Evolutionary conservation across 106 monocot species (phyloP), one percentile per base, ranked within the genome.

Genomic region (Phalaenopsis equestris): DNA sequence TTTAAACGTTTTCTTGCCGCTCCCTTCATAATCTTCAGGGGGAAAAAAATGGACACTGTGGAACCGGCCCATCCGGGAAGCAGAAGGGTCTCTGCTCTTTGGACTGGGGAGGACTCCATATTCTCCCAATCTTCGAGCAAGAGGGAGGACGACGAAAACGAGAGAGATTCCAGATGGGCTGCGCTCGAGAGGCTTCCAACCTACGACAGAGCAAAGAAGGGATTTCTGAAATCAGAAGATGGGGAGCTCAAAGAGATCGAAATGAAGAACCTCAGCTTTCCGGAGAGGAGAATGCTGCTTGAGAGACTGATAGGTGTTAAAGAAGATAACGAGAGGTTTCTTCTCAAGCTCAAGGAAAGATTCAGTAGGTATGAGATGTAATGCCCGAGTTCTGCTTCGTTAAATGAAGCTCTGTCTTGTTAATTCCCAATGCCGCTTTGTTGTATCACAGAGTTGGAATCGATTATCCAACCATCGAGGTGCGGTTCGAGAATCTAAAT

Each of bases 381-480:
- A 30, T 30, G 0, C 30, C 30, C 30, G 30, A 48, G 48, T 9
- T 48, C 7, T 7, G 11, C 48, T 48, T 48, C 48, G 48, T 48
- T 48, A 9, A 9, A 48, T 48, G 48, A 48, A 48, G 48, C 11
- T 48, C 48, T 10, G 7, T 48, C 11, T 48, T 48, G 48, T 48
- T 48, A 48, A 48, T 48, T 48, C 48, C 48, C 11, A 48, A 48
- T 48, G 48, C 48, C 11, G 48, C 48, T 48, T 48, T 48, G 48
- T 48, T 77, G 74, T 41, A 0, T 41, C 24, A 45, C 58, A 92
- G 93, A 9, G 93, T 93, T 8, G 90, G 93, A 21, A 89, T 93
- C 16, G 87, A 91, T 43, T 19, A 84, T 55, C 93, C 91, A 3
- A 91, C 93, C 8, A 89, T 93, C 24, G 93, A 93, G 82, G 93